Evolutionary conservation across 441 rosid species (phyloP), one percentile per base, ranked within the genome.

Genomic region (Bruguiera hainesii): DNA sequence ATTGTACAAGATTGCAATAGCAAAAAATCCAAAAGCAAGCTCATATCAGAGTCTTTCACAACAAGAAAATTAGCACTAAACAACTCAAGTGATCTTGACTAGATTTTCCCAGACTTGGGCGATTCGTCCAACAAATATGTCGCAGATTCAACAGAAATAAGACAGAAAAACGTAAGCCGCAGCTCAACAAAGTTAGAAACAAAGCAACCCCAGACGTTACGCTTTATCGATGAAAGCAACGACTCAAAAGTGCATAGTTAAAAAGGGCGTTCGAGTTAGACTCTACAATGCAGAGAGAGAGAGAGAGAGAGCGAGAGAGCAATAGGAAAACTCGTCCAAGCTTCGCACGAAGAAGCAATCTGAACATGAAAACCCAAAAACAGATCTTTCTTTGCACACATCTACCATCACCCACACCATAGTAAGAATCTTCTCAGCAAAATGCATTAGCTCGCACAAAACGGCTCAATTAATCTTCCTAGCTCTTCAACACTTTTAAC

Each of bases 121-220:
- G 5, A 61, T 19, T 60, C 66, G 35, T 35, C 60, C 21, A 68
- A 59, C 29, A 37, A 48, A 59, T 29, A 18, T 13, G 4, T 2
- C 63, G 48, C 64, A 71, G 75, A 79, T 79, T 80, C 68, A 64
- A 7, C 69, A 57, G 60, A 70, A 63, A 46, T 31, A 66, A 31
- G 58, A 62, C 39, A 5, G 3, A 30, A n/a, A 67, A 60, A 57
- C 20, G 19, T 1, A 50, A 65, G 0, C 5, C 13, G 37, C 31
- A 61, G 4, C 6, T 5, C 30, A 56, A 51, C 51, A 10, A 31
- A 49, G 39, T 21, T 33, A 13, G 51, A 64, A 60, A 11, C 8
- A 58, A 39, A 7, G 28, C 19, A 21, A 13, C 23, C 62, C 39
- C 56, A n/a, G 9, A 19, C 21, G 55, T 19, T 18, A 6, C 19